Percentiles rank a stretch among this genome's conserved stretches.
Evolutionary conservation across 352 stramenopile species (phyloP).

Genomic region (Globisporangium megalacanthum): DNA sequence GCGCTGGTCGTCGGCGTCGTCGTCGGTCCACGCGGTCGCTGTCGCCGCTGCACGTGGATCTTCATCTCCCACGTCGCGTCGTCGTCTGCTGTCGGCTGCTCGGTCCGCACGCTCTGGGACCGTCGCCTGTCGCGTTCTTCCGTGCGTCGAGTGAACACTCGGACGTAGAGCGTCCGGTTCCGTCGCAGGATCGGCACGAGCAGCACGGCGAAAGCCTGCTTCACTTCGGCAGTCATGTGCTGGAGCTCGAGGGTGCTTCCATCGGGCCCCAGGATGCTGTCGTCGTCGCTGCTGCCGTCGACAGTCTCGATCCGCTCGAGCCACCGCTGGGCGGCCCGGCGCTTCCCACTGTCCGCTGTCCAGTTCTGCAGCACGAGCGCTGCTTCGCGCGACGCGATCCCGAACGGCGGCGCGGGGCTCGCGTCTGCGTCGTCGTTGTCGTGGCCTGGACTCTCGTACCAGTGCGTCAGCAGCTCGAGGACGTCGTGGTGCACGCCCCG

Average conservation of each 20-base stretch:
- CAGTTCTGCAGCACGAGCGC: constrained; percentile 58
- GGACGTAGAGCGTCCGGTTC: constrained; percentile 40
- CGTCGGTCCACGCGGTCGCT: not conserved
- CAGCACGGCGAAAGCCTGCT: constrained; percentile 67
- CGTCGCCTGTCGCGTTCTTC: too few species aligned
- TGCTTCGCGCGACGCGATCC: constrained; percentile 51
- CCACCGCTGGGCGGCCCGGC: constrained; percentile 31
- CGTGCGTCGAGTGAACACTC: constrained; percentile 40
- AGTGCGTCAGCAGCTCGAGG: constrained; percentile 32
- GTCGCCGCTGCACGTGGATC: constrained; percentile 40
- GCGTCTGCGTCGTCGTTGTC: constrained; percentile 1
- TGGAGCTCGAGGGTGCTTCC: constrained; percentile 42
- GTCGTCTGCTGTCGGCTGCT: constrained; percentile 10
- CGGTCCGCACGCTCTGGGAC: not conserved
- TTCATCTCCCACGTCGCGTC: constrained; percentile 53
- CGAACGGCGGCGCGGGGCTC: constrained; percentile 37
- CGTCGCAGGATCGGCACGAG: constrained; percentile 60
- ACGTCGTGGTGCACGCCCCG: constrained; percentile 26
- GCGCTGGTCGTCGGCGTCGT: constrained; percentile 21
- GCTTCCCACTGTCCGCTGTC: constrained; percentile 36
- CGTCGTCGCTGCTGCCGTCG: not conserved
- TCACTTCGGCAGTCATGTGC: constrained; percentile 60
- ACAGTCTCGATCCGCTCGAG: constrained; percentile 36
- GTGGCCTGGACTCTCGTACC: constrained; percentile 30
- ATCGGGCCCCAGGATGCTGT: constrained; percentile 12